Evolutionary conservation across 2,329 filamentous ascomycete species (phyloP), one percentile per base, ranked within the genome.

Genomic region (Cytospora schulzeri): DNA sequence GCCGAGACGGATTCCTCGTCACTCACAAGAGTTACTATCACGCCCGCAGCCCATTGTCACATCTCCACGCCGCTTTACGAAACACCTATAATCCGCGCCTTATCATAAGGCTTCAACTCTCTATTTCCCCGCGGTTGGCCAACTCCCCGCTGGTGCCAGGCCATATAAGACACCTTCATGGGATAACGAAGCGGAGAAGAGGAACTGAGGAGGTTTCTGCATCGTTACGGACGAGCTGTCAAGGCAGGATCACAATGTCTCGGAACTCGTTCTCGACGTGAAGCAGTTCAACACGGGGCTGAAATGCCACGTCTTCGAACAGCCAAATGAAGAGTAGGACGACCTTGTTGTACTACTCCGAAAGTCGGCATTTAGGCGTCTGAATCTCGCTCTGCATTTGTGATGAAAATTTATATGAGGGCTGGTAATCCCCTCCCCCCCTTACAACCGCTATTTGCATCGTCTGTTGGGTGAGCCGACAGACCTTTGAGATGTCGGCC

Each of bases 1-100:
- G 57, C 57, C 29, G 57, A 60, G 11, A 48, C 35, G 3, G 48
- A 17, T 12, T 29, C 57, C 14, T 68, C 81, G 2, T 71, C 63
- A n/a, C n/a, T n/a, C n/a, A n/a, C n/a, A 38, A 73, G 72, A 52
- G 68, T 82, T 11, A 78, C 71, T 0, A 63, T 81, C 15, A 80
- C 79, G 4, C 75, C 75, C 8, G 75, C 76, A 2, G 70, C 76
- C 0, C 79, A 81, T 66, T 76, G 76, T 0, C 68, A 70, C 52
- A 63, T 75, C 0, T 73, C 75, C n/a, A 57, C 63, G 0, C 79
- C 79, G 0, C 63, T 74, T 0, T 80, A 81, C 57, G 66, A 76
- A 24, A 81, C 79, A 0, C 79, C 79, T 1, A 77, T 77, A 69
- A 77, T 79, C 33, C 76, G 78, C 7, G 71, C 73, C 3, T 74